Conservation (phyloP, 768 basidiomycete species). For the Sporobolomyces pararoseus region DNA sequence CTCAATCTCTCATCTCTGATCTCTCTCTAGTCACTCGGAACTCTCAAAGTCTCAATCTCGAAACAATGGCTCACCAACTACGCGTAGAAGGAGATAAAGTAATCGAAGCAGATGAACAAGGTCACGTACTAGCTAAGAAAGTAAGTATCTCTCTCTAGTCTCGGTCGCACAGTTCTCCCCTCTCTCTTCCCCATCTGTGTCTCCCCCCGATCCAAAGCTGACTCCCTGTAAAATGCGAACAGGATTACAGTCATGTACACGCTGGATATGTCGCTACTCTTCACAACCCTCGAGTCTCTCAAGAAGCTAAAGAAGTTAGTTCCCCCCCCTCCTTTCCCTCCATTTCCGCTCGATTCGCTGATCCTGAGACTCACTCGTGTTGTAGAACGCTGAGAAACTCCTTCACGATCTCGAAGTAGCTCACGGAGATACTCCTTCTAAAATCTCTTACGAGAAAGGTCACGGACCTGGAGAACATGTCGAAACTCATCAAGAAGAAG, state of each 20-base stretch:
- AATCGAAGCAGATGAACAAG: slow-evolving; percentile 10
- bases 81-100: slow-evolving; percentile 29
- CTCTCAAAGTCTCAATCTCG: background rate
- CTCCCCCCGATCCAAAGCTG: no score
- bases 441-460: background rate
- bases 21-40: background rate
- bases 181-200: background rate
- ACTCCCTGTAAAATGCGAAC: no score
- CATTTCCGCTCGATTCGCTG: background rate
- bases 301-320: slow-evolving; percentile 15
- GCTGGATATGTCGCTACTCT: slow-evolving; percentile 14
- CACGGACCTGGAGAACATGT: background rate
- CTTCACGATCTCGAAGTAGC: slow-evolving; percentile 22
- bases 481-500: background rate
- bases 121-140: slow-evolving; percentile 16
- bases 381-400: slow-evolving; percentile 11
- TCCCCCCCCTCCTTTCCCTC: background rate
- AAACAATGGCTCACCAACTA: slow-evolving; percentile 18
- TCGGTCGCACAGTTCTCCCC: background rate
- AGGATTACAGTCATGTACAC: slow-evolving; percentile 21
- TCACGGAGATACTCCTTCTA: slow-evolving; percentile 15
- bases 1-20: background rate
- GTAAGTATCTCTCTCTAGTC: background rate
- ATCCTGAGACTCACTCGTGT: background rate
- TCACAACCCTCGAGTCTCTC: slow-evolving; percentile 20